Percentiles rank a stretch among this genome's conserved stretches.
Evolutionary conservation across 2,329 filamentous ascomycete species (phyloP).

Genomic region (Botrytis hyacinthi): DNA sequence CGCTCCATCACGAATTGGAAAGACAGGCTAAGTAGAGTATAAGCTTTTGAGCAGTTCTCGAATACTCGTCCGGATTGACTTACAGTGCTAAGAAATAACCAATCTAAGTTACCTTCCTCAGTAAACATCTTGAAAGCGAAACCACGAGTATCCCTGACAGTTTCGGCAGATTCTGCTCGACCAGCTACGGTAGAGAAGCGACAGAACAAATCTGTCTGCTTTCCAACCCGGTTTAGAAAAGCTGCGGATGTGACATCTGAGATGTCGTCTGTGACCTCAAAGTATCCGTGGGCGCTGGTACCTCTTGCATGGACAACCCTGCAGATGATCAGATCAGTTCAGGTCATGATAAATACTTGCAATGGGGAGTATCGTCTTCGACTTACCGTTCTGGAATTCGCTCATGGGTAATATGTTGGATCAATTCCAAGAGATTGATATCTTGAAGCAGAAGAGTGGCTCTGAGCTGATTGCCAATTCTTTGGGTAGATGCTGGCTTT

Average conservation of each 20-base stretch:
- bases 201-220: slow-evolving; percentile 35
- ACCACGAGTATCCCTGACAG: slow-evolving; percentile 45
- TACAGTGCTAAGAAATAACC: slow-evolving; percentile 34
- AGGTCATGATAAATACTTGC: neutral
- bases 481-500: slow-evolving; percentile 2
- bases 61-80: slow-evolving; percentile 64
- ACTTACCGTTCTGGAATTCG: neutral
- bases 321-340: neutral
- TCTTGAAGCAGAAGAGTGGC: slow-evolving; percentile 9
- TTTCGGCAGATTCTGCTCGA: slow-evolving; percentile 47
- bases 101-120: slow-evolving; percentile 49
- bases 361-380: neutral
- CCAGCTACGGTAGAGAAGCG: slow-evolving; percentile 54
- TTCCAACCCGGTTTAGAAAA: neutral
- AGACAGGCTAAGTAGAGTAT: neutral
- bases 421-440: slow-evolving; percentile 15
- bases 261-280: neutral
- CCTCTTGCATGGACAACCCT: slow-evolving; percentile 6
- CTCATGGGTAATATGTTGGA: slow-evolving; percentile 10
- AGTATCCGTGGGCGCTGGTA: neutral
- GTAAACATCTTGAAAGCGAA: slow-evolving; percentile 52
- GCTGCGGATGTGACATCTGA: neutral
- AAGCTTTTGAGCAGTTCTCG: slow-evolving; percentile 34
- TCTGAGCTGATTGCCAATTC: slow-evolving; percentile 14
- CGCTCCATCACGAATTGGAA: slow-evolving; percentile 47